Evolutionary conservation across 495 filamentous ascomycete genomes (phyloP), one percentile per base, ranked within the genome.

Genomic region (Penicillium daleae): DNA sequence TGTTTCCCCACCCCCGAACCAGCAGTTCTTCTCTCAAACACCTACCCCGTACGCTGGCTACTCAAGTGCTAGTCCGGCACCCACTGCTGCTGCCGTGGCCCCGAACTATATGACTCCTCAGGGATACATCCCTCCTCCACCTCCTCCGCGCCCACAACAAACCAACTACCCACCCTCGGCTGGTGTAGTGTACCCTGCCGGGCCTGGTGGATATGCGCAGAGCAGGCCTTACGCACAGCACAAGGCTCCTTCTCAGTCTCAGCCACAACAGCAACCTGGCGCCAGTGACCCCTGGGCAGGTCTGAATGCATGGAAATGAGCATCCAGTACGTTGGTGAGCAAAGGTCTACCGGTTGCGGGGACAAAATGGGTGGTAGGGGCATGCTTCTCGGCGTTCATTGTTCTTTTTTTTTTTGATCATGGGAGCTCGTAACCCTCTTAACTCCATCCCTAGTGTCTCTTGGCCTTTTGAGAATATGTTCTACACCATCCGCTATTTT

Each of bases 81-180:
- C 78, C 35, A 63, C 74, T 37, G 64, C 69, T 19, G 54, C 67
- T 17, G 64, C 55, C 26, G 58, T 52, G 29, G 35, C 61, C 26
- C 57, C 64, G 4, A 74, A 78, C 42, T 80, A 76, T 61, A 81
- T 94, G 64, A 33, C 70, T 21, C 92, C 92, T 33, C 85, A 86
- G 19, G 92, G 92, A 19, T 97, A 96, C 72, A 86, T 97, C 39
- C 94, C 93, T 1, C 94, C 94, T 1, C 94, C 94, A 9, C 94
- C 94, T 21, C 94, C 94, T 0, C 91, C 90, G 3, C 90, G 89
- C 13, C 92, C 91, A 9, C 89, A 91, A 37, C 90, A 91, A 40
- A 87, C 89, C 0, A 87, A 84, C 19, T 92, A 92, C 65, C 87
- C 88, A 53, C 83, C 75, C n/a, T 71, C 79, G 15, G 65, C 77